These are phyloP conservation scores for Xylaria bambusicola DNA, from an alignment of 495 filamentous ascomycete genomes.

Conservation along the genomic window DNA sequence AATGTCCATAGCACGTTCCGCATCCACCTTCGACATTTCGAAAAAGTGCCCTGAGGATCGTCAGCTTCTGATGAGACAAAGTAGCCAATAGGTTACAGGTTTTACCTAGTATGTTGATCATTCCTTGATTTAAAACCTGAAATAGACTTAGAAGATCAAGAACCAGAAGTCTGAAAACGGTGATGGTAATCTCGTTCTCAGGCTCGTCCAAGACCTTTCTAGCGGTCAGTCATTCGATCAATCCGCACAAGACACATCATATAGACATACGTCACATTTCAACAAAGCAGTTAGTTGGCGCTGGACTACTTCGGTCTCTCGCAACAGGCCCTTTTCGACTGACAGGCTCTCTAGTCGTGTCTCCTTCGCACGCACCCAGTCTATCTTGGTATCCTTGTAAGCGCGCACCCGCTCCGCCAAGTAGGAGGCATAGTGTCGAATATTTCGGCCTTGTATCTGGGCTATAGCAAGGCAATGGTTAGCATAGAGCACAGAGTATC, in stretches of 20 bases:
- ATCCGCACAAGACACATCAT: background rate
- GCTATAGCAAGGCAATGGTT: constrained; percentile 49
- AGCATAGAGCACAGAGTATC: constrained; percentile 21
- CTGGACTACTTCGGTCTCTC: constrained; percentile 92
- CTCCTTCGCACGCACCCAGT: constrained; percentile 85
- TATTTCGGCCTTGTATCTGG: constrained; percentile 95
- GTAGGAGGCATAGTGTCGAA: constrained; percentile 87
- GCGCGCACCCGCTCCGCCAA: constrained; percentile 78
- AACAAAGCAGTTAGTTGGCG: constrained; percentile 81
- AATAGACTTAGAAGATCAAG: constrained; percentile 89
- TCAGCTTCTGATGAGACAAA: constrained; percentile 23
- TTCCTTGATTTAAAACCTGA: constrained; percentile 94
- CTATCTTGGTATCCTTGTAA: constrained; percentile 79
- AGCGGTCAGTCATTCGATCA: constrained; percentile 3
- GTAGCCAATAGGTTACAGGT: background rate
- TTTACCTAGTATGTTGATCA: constrained; percentile 94
- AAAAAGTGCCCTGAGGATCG: constrained; percentile 81
- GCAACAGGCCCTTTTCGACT: constrained; percentile 88
- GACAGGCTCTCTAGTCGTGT: constrained; percentile 80
- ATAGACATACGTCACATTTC: constrained; percentile 78
- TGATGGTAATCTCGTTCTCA: constrained; percentile 96
- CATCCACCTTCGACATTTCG: constrained; percentile 94
- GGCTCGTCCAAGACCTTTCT: constrained; percentile 80
- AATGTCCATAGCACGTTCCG: constrained; percentile 86
- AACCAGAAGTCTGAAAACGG: constrained; percentile 90